Percentiles rank a stretch among this genome's conserved stretches.
phyloP scores from a whole-genome alignment of 257 asterid genomes.

The Solanum arcanum region DNA sequence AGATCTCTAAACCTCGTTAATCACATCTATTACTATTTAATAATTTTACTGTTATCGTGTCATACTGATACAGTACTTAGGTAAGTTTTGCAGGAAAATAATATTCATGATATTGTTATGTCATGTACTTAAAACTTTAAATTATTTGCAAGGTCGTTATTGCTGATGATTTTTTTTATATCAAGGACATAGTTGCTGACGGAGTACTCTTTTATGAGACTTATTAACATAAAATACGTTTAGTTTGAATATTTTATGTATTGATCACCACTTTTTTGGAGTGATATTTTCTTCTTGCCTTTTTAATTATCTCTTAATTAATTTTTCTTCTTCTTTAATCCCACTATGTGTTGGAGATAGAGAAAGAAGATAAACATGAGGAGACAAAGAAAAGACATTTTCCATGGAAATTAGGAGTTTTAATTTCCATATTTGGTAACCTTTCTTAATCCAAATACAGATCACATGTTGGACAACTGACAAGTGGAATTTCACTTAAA shows the following conservation, averaged over 20 bases:
- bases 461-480: neutral
- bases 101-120: neutral
- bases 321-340: neutral
- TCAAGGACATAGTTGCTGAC: neutral
- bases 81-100: neutral
- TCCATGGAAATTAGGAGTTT: neutral
- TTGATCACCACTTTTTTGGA: neutral
- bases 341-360: neutral
- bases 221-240: neutral
- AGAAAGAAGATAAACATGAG: neutral
- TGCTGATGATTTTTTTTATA: neutral
- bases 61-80: neutral
- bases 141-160: neutral
- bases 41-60: neutral
- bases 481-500: neutral
- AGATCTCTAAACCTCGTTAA: neutral
- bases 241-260: neutral
- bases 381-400: neutral
- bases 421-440: neutral
- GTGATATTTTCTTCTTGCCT: neutral
- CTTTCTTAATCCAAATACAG: neutral
- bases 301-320: neutral
- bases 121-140: neutral
- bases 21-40: neutral
- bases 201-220: neutral